These are phyloP conservation scores for Cystoisospora suis DNA, from an alignment of 169 alveolate species.

Conservation along the genomic window DNA sequence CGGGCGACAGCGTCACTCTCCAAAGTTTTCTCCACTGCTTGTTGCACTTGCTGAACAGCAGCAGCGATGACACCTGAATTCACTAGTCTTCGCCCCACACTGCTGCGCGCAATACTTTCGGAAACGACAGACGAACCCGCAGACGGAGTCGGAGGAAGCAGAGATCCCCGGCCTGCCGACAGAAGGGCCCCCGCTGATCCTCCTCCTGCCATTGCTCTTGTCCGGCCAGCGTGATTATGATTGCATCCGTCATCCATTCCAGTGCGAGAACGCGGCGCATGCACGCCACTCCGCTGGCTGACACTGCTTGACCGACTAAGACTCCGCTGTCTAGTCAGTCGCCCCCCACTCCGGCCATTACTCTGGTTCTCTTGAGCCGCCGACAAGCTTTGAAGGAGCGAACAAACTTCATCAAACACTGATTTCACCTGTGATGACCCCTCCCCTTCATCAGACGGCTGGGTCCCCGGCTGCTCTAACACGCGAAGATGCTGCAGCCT, in stretches of 20 bases:
- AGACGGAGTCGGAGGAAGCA: slow-evolving; percentile 8
- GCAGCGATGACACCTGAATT: slow-evolving; percentile 2
- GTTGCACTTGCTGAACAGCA: slow-evolving; percentile 21
- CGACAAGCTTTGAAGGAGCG: not conserved
- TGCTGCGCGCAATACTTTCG: slow-evolving; percentile 21
- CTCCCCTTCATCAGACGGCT: too few species aligned
- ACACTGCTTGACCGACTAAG: slow-evolving; percentile 25
- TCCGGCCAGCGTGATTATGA: too few species aligned
- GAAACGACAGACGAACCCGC: slow-evolving; percentile 15
- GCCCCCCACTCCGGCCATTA: not conserved
- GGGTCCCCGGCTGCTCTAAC: too few species aligned
- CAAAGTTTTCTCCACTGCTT: not conserved
- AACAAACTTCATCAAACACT: not conserved
- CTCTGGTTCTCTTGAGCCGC: not conserved
- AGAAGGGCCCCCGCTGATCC: not conserved
- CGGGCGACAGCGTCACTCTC: not conserved
- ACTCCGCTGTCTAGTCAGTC: not conserved
- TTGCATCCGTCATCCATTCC: too few species aligned
- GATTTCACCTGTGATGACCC: too few species aligned
- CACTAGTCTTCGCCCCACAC: slow-evolving; percentile 12
- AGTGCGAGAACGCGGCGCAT: too few species aligned
- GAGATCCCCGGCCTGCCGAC: not conserved
- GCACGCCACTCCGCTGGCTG: slow-evolving; percentile 13
- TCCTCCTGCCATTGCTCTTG: too few species aligned
- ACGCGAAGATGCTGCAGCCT: not conserved